Conservation (phyloP, 176 grass and related monocot species). For the Juncus inflexus region DNA sequence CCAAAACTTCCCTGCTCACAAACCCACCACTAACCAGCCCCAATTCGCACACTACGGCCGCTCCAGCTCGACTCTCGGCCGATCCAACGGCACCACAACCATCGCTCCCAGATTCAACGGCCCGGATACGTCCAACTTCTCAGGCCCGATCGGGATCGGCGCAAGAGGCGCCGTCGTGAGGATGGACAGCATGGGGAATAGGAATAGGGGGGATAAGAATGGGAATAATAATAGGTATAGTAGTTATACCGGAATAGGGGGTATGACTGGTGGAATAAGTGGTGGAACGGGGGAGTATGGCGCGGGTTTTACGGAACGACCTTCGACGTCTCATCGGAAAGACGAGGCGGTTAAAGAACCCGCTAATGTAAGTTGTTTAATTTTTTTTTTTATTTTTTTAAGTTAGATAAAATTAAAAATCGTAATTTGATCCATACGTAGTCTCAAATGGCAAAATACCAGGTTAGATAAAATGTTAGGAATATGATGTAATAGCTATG, state of each 20-base stretch:
- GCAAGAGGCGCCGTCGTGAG: constrained; percentile 40
- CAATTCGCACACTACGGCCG: constrained; percentile 63
- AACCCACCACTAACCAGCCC: constrained; percentile 8
- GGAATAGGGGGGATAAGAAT: constrained; percentile 42
- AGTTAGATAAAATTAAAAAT: background rate
- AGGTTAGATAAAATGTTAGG: too few relatives aligned
- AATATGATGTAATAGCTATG: too few relatives aligned
- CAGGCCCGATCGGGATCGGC: constrained; percentile 41
- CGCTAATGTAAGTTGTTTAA: constrained; percentile 53
- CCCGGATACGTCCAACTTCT: constrained; percentile 49
- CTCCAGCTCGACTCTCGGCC: constrained; percentile 58
- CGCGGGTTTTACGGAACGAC: constrained; percentile 60
- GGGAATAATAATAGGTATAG: constrained; percentile 48
- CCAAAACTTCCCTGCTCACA: constrained; percentile 54
- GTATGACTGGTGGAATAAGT: too few relatives aligned
- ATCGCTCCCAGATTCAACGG: constrained; percentile 46
- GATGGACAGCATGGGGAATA: constrained; percentile 68
- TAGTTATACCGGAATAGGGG: constrained; percentile 12
- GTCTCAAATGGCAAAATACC: too few relatives aligned
- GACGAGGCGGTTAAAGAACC: constrained; percentile 67
- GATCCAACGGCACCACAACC: constrained; percentile 44
- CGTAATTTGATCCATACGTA: background rate
- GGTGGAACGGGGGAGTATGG: constrained; percentile 14
- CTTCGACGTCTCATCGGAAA: constrained; percentile 82
- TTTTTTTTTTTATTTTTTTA: background rate